Base-by-base conservation (phyloP, 1,284 basidiomycete species). In the Boletus calvinii region DNA sequence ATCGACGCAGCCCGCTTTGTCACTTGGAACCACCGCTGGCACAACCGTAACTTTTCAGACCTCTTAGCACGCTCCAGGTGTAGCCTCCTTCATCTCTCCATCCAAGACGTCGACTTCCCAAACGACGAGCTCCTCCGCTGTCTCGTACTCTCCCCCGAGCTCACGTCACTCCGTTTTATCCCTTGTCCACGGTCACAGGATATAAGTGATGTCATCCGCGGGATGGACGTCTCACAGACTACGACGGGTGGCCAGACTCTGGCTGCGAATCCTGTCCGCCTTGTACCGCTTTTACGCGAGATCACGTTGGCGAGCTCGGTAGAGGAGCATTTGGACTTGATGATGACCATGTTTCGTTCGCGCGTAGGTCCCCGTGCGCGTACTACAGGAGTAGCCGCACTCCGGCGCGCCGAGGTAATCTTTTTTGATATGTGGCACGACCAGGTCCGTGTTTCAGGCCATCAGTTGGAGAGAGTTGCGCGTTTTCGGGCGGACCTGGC, bases 111-210 rank as follows among this genome's bases (percentile, higher is more conserved):
- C 10, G 29, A 53, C 24, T 58, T 63, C 39, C 46, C 60, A 20
- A 59, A 52, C 35, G 36, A 53, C 5, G 62, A 65, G n/a, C 32
- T 66, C 12, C 3, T 63, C 29, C 64, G 52, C 4, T 64, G 62
- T 44, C 59, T 63, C n/a, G 45, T 43, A 12, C 35, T 41, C 31
- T 53, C 62, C 12, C 52, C 20, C 35, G 34, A 36, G 17, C 58
- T 61, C 46, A 40, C 12, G 11, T 56, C 53, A 13, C 31, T 65
- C 22, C 46, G 49, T 35, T 61, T 63, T 43, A 56, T 65, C 34
- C 61, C 59, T n/a, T 55, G n/a, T 5, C 61, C 59, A 15, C 46
- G 50, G 17, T 62, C 56, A 11, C 61, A 65, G 10, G 35, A 59
- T 12, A 55, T 59, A 5, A 1, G 36, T 24, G 50, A 52, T n/a